These are phyloP conservation scores for Niveomyces coronatus DNA, from an alignment of 2,329 filamentous ascomycete genomes.

Conservation along the genomic window DNA sequence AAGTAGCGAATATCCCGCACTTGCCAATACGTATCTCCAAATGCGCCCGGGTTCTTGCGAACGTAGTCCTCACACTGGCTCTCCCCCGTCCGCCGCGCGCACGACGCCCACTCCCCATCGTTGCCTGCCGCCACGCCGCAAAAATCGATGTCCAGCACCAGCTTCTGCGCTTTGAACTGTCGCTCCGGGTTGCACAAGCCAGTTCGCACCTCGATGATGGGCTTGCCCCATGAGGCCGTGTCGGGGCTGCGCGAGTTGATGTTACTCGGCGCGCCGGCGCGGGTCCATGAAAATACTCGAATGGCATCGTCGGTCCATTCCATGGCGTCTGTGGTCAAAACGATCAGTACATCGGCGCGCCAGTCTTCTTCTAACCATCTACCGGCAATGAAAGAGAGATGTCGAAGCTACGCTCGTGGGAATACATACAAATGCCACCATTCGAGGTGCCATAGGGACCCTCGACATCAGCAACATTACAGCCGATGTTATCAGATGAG, in stretches of 20 bases:
- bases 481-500: slow-evolving; percentile 28
- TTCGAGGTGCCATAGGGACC: slow-evolving; percentile 26
- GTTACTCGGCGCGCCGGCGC: slow-evolving; percentile 44
- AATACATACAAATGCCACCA: slow-evolving; percentile 36
- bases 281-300: slow-evolving; percentile 55
- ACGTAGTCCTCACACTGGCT: slow-evolving; percentile 28
- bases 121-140: slow-evolving; percentile 3
- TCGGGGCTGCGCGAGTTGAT: slow-evolving; percentile 27
- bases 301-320: slow-evolving; percentile 53
- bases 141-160: slow-evolving; percentile 17
- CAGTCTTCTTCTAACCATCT: background rate
- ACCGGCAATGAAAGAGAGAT: background rate
- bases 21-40: slow-evolving; percentile 32
- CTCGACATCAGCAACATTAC: slow-evolving; percentile 27
- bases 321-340: slow-evolving; percentile 39
- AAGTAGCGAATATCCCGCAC: slow-evolving; percentile 32
- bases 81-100: slow-evolving; percentile 18
- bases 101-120: background rate
- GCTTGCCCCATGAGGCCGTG: slow-evolving; percentile 18
- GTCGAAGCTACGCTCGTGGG: too few species aligned
- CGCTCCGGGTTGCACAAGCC: slow-evolving; percentile 18
- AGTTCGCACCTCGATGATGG: slow-evolving; percentile 14
- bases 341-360: slow-evolving; percentile 20
- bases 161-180: slow-evolving; percentile 19
- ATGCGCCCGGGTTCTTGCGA: slow-evolving; percentile 23